These are phyloP conservation scores for Colletotrichum orbiculare DNA, from an alignment of 2,329 filamentous ascomycete genomes.

Conservation along the genomic window DNA sequence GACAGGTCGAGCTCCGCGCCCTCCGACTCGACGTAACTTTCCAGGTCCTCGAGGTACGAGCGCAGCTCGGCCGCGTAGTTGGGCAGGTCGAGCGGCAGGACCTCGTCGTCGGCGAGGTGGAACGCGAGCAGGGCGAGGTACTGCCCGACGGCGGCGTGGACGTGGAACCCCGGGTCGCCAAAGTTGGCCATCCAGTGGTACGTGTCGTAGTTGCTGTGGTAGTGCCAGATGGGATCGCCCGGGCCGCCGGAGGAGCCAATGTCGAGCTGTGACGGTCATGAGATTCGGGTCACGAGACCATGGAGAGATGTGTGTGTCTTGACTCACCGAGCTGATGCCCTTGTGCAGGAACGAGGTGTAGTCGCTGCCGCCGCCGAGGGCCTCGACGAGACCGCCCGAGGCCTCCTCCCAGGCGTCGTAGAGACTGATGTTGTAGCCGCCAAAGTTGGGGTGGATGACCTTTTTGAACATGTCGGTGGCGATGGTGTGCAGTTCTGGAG, in stretches of 20 bases:
- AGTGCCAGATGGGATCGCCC: conserved; percentile 73
- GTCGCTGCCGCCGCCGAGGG: conserved; percentile 74
- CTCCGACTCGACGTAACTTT: conserved; percentile 45
- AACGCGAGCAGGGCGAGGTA: conserved; percentile 42
- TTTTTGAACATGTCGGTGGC: conserved; percentile 71
- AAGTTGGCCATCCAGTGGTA: conserved; percentile 86
- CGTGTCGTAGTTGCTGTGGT: conserved; percentile 84
- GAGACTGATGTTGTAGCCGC: conserved; percentile 54
- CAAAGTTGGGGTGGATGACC: conserved; percentile 69
- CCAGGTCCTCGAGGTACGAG: conserved; percentile 51
- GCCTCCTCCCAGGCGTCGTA: conserved; percentile 54
- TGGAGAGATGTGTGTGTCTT: fast-evolving
- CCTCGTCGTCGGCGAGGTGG: conserved; percentile 41
- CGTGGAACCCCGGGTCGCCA: conserved; percentile 74
- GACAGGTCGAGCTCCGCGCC: conserved; percentile 50
- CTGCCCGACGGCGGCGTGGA: conserved; percentile 68
- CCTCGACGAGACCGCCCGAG: conserved; percentile 52
- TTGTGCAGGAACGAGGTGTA: conserved; percentile 74
- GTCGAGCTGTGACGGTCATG: conserved; percentile 62
- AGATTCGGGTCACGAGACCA: conserved; percentile 43
- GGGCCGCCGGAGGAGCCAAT: conserved; percentile 60
- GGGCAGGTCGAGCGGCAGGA: conserved; percentile 53
- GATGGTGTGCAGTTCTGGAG: conserved; percentile 75
- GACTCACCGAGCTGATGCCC: conserved; percentile 52
- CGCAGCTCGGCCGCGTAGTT: conserved; percentile 54